Evolutionary conservation across 805 yeast species (phyloP), one percentile per base, ranked within the genome.

Genomic region (Cyberlindnera galapagoensis): DNA sequence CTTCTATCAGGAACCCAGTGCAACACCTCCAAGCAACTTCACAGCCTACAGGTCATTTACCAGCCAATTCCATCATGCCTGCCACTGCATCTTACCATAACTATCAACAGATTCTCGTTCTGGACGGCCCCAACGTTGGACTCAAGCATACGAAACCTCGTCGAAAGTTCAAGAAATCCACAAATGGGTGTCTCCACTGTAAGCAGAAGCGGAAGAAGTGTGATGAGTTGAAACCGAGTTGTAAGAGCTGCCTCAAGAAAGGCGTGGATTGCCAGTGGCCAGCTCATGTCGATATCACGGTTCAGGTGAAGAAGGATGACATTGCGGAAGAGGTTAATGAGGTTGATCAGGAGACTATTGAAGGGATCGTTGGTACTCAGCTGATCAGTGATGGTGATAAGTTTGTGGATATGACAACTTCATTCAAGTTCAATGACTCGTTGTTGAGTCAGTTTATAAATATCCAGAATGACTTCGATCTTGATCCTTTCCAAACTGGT

Each of bases 161-260:
- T 5, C 28, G 36, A 17, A 39, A 39, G 34, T 39, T 35, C 35
- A 36, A 34, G 26, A 47, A 46, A 35, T 40, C 49, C 3, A 24
- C 35, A 13, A 36, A 46, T 20, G 54, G 54, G 5, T 49, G 54
- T 26, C 9, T 43, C 7, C 23, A 21, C 9, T 49, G 54, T 28
- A 48, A 48, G 24, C 34, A 33, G 26, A 37, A 43, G 28, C 34
- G 47, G 22, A 47, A 48, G 40, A 49, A 49, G 28, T 49, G 54
- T 29, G 54, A 48, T 31, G 54, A 49, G 26, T 7, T 18, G 18
- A 46, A 49, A 28, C 54, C 54, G 8, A 20, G 10, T 3, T 49
- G 54, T 19, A 9, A 30, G 5, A 35, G 37, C 9, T 49, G 54
- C 30, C 7, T 31, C 4, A 28, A 40, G 17, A 40, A 38, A 21